Conservation (phyloP, 2,329 filamentous ascomycete genomes). For the Penicillium sp. region DNA sequence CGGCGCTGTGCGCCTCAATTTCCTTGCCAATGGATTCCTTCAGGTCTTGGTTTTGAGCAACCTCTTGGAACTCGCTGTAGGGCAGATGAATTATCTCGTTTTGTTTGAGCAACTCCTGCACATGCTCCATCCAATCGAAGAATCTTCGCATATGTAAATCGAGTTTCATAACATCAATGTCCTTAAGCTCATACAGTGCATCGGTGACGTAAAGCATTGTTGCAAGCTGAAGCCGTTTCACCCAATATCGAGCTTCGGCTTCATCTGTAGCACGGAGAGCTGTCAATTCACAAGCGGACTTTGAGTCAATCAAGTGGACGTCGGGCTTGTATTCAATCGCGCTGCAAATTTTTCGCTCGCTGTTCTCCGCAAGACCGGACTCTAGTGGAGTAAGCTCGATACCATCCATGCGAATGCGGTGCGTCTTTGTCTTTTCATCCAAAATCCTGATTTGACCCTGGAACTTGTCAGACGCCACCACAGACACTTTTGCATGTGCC, state of each 20-base stretch:
- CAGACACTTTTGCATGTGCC: conserved; percentile 25
- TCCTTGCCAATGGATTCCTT: conserved; percentile 26
- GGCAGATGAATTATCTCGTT: conserved; percentile 28
- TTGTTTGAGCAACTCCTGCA: conserved; percentile 17
- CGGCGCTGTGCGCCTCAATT: conserved; percentile 25
- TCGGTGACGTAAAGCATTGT: conserved; percentile 31
- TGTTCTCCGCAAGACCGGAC: conserved; percentile 12
- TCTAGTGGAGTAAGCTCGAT: conserved; percentile 32
- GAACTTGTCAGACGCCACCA: conserved; percentile 9
- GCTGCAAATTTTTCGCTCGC: conserved; percentile 25
- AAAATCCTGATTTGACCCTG: conserved; percentile 21
- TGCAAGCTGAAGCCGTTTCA: conserved; percentile 30
- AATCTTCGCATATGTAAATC: conserved; percentile 30
- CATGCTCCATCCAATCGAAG: conserved; percentile 31
- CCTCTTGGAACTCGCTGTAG: conserved; percentile 22
- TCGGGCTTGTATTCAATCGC: conserved; percentile 30
- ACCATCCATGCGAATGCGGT: conserved; percentile 25
- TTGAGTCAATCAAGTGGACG: conserved; percentile 22
- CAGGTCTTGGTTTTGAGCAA: conserved; percentile 16
- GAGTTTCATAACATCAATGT: conserved; percentile 15
- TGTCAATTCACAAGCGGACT: conserved; percentile 14
- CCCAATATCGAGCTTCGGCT: conserved; percentile 15
- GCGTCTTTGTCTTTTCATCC: conserved; percentile 15
- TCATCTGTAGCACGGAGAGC: conserved; percentile 1
- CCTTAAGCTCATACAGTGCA: conserved; percentile 24